A percentile compares a stretch with the other conserved stretches of the same genome.
phyloP scores from a whole-genome alignment of 805 yeast species.

The Priceomyces fermenticarens region DNA sequence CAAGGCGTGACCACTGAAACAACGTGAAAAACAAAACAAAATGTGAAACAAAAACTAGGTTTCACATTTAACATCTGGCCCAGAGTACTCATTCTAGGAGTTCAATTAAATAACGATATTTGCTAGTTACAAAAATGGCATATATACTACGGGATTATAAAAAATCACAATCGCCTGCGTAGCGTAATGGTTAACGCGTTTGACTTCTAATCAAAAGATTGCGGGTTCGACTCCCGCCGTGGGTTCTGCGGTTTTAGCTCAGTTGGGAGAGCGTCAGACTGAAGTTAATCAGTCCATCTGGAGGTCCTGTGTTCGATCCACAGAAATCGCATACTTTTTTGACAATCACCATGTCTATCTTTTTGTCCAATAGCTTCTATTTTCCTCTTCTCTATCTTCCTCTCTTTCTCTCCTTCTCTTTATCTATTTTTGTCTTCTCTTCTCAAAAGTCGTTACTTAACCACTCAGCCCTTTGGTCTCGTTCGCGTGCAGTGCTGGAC shows the following conservation, averaged over 20 bases:
- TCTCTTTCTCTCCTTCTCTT: background rate
- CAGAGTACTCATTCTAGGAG: no score
- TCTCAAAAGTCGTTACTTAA: background rate
- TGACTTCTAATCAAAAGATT: slow-evolving; percentile 65
- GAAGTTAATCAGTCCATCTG: slow-evolving; percentile 28
- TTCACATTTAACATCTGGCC: no score
- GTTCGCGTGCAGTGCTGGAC: background rate
- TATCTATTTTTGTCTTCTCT: background rate
- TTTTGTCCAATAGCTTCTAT: no score
- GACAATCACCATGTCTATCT: no score
- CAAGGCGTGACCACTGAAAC: no score
- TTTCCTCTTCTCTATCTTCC: background rate
- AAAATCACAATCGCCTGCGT: slow-evolving; percentile 28
- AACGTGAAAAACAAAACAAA: no score
- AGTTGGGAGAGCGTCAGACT: slow-evolving; percentile 41
- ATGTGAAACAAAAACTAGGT: no score
- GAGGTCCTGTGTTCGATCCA: slow-evolving; percentile 31
- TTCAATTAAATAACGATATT: no score
- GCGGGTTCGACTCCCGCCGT: slow-evolving; percentile 60
- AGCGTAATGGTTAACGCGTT: slow-evolving; percentile 68
- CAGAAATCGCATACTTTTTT: slow-evolving; percentile 23
- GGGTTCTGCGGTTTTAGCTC: slow-evolving; percentile 40
- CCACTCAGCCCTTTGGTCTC: background rate
- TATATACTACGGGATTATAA: no score
- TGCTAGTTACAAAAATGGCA: no score